phyloP scores from a whole-genome alignment of 2,329 filamentous ascomycete species.

The Arthrobotrys iridis region DNA sequence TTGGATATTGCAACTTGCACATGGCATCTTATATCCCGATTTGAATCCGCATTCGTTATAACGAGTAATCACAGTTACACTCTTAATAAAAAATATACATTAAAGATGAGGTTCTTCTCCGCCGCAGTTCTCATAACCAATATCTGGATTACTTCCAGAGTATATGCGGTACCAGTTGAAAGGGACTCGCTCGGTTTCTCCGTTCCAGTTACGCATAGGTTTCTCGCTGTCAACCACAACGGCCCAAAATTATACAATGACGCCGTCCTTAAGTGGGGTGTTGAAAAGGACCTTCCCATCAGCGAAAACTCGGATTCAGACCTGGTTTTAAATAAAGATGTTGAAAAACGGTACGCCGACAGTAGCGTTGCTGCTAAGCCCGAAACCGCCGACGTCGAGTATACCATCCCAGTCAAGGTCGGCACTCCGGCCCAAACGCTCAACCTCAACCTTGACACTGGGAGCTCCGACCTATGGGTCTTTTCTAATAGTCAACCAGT shows the following conservation, averaged over 20 bases:
- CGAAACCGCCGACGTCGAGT: slow-evolving; percentile 14
- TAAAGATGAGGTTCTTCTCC: slow-evolving; percentile 24
- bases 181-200: slow-evolving; percentile 1
- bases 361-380: slow-evolving; percentile 6
- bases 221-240: slow-evolving; percentile 13
- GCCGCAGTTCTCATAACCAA: neutral
- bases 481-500: slow-evolving; percentile 60
- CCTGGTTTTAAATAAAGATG: slow-evolving; percentile 18
- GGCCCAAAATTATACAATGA: slow-evolving; percentile 23
- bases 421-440: slow-evolving; percentile 73
- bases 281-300: slow-evolving; percentile 31
- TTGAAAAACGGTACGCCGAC: slow-evolving; percentile 23
- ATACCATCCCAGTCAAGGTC: slow-evolving; percentile 66
- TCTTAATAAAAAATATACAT: too few species aligned
- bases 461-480: slow-evolving; percentile 58
- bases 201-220: slow-evolving; percentile 18
- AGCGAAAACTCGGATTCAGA: neutral
- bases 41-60: slow-evolving; percentile 6
- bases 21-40: neutral
- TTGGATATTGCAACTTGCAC: neutral
- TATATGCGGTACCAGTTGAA: neutral
- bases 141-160: neutral
- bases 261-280: slow-evolving; percentile 27
- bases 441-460: slow-evolving; percentile 62
- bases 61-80: too few species aligned